Evolutionary conservation across 129 eudicot genomes (phyloP), one percentile per base, ranked within the genome.

Genomic region (Chrysanthemum lavandulifolium): DNA sequence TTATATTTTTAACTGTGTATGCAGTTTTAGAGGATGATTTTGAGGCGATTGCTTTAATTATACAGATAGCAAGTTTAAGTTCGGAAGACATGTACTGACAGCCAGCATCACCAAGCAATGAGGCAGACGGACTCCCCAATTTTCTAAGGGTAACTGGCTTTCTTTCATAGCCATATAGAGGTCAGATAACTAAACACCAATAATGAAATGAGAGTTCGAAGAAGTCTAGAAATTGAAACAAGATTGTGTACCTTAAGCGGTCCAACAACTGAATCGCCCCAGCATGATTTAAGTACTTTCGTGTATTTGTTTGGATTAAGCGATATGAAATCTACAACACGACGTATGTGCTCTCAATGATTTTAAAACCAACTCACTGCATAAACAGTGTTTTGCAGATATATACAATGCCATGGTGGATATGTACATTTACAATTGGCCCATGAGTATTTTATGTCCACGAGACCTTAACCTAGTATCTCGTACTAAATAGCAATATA

Each of bases 401-500:
- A 40, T 54, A 18, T 54, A 54, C 58, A 53, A 53, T n/a, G 58
- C 59, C 59, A 54, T 54, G 48, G 18, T 43, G 6, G 16, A 13
- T 29, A 61, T 61, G 3, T 16, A 13, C n/a, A 58, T 58, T 19
- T 19, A 58, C 31, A 29, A 51, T 65, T 55, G 48, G 65, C 54
- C 58, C 23, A 54, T 14, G 31, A 13, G 40, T n/a, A 57, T 74
- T 36, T 13, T 65, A 36, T 21, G 19, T 56, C 13, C 79, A 65
- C 13, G 10, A 64, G 65, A 36, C 52, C 1, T 49, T 54, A 54
- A 52, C 71, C 33, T 31, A 58, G 45, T 7, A 21, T 13, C 19
- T 9, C 67, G 36, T 71, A 55, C 75, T 65, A 2, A 57, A 69
- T 16, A 40, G 66, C 55, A 43, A 54, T 16, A 54, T 10, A 64